Evolutionary conservation across 768 basidiomycete species (phyloP), one percentile per base, ranked within the genome.

Genomic region (Dioszegia hungarica): DNA sequence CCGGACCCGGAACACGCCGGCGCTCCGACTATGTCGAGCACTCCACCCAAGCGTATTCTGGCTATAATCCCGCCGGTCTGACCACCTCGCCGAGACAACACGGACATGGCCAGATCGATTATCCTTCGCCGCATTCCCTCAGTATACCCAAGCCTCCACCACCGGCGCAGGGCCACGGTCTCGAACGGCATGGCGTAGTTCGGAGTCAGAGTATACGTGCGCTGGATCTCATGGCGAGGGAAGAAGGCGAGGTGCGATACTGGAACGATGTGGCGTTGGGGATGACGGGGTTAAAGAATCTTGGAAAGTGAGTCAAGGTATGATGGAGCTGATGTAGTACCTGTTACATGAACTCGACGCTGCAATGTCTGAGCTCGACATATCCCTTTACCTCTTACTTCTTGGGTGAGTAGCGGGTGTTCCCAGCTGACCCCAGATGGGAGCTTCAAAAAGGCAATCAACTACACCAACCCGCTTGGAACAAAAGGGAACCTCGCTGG

Each of bases 301-400:
- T 98, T 59, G 76, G 76, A 54, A 74, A 75, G 75, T 77, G 55
- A 66, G 75, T 75, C 3, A 17, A 41, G 14, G 3, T 54, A 19
- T 22, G 19, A 19, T 27, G 11, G 14, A 15, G 50, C 38, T 61
- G 31, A 54, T 9, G 86, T 17, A 98, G 97, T 74, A 99, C 95
- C 8, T 99, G 95, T 75, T 99, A 98, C 73, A 98, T 98, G 91
- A 98, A 98, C 74, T 89, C 95, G 28, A 92, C 91, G 5, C 84
- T 99, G 15, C 95, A 99, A 76, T 99, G 95, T 75, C 79, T 99
- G 71, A 91, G 86, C 72, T 93, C 93, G 0, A 95, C 94, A 0
- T 84, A 88, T 6, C 94, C 94, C 0, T 94, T 99, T 75, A 84
- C 92, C 28, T 82, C 85, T 52, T 97, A 93, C 79, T 98, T 99